Evolutionary conservation across 306 rosid genomes (phyloP), one percentile per base, ranked within the genome.

Genomic region (Cucurbita pepo): DNA sequence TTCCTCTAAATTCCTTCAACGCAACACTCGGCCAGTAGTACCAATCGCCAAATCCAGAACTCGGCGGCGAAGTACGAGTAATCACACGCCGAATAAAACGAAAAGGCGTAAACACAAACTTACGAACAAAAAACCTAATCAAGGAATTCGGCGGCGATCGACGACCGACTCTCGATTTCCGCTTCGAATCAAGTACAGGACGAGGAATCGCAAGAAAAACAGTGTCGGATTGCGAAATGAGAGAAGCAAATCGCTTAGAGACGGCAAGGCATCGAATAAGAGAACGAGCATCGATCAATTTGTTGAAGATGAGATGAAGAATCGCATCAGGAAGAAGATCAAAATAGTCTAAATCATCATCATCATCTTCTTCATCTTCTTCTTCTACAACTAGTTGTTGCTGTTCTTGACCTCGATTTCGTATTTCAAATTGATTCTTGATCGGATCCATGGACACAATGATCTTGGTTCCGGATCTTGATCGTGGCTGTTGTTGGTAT

Each of bases 191-290:
- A 13, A 61, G 25, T 12, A 61, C 13, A 6, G 44, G 69, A 18
- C 48, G 77, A 60, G 77, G 77, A 44, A 83, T 80, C 7, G 77
- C 55, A 47, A 83, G 82, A 34, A 48, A 70, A 78, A 80, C 67
- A 54, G 78, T 11, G 34, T 83, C 79, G 56, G 57, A 54, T 22
- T 56, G 78, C 4, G 80, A 59, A 71, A 78, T 21, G n/a, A 78
- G 69, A 19, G 81, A 70, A 21, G 79, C 81, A 59, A 83, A 83
- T 10, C 77, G 82, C 55, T 78, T 78, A n/a, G 80, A 78, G 52
- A 83, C 77, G 12, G 81, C 15, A 75, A 78, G 80, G 77, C 80
- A 78, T 6, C 82, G 80, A 19, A 83, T 41, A 15, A 80, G 76
- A 45, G 87, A 71, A 7, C 70, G 76, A 52, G 82, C 87, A 34